Conservation (phyloP, 768 basidiomycete species). For the Dacryopinax spathularia region DNA sequence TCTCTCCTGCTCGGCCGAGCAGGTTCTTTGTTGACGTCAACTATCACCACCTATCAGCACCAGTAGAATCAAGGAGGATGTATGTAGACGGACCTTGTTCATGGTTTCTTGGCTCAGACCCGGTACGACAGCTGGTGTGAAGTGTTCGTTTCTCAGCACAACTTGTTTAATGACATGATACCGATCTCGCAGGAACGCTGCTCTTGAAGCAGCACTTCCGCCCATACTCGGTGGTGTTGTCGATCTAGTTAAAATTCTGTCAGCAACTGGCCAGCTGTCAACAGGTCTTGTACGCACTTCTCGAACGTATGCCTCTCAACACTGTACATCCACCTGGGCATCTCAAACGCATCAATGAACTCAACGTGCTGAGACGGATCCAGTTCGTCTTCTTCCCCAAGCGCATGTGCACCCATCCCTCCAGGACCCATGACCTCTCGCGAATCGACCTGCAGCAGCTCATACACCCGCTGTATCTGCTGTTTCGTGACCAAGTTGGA, state of each 20-base stretch:
- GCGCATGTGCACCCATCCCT: constrained; percentile 20
- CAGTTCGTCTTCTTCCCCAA: constrained; percentile 33
- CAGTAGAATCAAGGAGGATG: background rate
- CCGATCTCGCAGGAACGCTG: constrained; percentile 66
- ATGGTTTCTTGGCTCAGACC: constrained; percentile 76
- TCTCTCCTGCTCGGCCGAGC: constrained; percentile 72
- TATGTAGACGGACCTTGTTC: constrained; percentile 50
- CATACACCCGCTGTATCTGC: constrained; percentile 58
- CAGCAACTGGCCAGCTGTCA: constrained; percentile 1
- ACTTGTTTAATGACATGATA: constrained; percentile 86
- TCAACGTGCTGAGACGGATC: constrained; percentile 72
- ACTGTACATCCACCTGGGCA: constrained; percentile 91
- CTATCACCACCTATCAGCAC: constrained; percentile 31
- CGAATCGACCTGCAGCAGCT: constrained; percentile 53
- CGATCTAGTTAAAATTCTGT: constrained; percentile 29
- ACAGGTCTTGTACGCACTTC: constrained; percentile 36
- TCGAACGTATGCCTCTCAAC: constrained; percentile 75
- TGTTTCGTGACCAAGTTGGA: constrained; percentile 39
- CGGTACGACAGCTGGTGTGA: constrained; percentile 86
- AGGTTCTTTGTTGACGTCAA: constrained; percentile 92
- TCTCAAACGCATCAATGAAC: constrained; percentile 82
- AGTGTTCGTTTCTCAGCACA: constrained; percentile 89
- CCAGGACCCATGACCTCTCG: constrained; percentile 33
- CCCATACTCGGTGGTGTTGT: constrained; percentile 49
- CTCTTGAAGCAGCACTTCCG: constrained; percentile 69